Base-by-base conservation (phyloP, 495 filamentous ascomycete genomes). In the Pyronema omphalodes region DNA sequence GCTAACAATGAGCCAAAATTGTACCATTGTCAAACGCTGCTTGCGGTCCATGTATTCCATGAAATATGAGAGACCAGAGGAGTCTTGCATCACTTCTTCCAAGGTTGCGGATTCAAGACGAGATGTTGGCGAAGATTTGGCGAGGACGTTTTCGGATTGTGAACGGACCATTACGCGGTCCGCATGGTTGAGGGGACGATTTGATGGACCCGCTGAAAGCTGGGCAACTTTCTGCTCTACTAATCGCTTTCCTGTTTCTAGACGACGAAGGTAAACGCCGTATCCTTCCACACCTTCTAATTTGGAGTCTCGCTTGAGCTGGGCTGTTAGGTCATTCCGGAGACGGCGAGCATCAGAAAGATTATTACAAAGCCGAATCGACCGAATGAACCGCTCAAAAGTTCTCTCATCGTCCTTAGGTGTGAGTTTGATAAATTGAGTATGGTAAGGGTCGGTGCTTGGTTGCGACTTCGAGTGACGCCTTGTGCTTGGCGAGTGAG, bases 41-140 rank as follows among this genome's bases (percentile, higher is more conserved):
- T 85, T 81, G 29, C 89, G 83, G 66, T 99, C 93, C 93, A 96
- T 95, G 66, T 87, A 95, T 62, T 99, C 93, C 93, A 96, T 99
- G 66, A 96, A 95, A 64, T 94, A 99, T 9, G 88, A 95, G 12
- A 96, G 71, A 6, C 87, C 88, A 0, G 89, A 80, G 7, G 89
- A 78, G 66, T 91, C 84, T 57, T 88, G 82, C 54, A 99, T 74
- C 17, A 96, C 69, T 23, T 96, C 86, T 34, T 77, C 76, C 4
- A 96, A 71, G 0, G 85, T 80, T 7, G 81, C 77, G 58, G 81
- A 82, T 54, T 84, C 79, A 18, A 82, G 63, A 40, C 57, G 40
- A 23, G 73, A 72, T 12, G 86, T 79, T 62, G 62, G 72, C 55
- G 58, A 72, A 54, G 55, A 69, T 44, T 52, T 69, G 35, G 44